Evolutionary conservation across 768 basidiomycete species (phyloP), one percentile per base, ranked within the genome.

Genomic region (Boletus rubropictus): DNA sequence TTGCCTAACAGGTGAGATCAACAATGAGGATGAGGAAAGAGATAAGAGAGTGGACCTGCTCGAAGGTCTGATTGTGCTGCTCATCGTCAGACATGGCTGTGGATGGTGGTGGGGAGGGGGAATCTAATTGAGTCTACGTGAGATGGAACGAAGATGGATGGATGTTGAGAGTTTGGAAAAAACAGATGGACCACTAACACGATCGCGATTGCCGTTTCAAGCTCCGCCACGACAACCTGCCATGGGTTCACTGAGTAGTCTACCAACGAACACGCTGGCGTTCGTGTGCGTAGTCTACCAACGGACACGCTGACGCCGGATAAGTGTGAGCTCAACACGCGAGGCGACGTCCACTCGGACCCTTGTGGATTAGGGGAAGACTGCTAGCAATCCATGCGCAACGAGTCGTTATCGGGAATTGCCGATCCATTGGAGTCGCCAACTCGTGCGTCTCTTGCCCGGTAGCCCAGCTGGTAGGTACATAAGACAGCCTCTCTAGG

Each of bases 21-120:
- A 40, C 33, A 21, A 3, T 4, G 21, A 42, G 27, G 52, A 53
- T 45, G 44, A 32, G 21, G 39, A 34, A 52, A 39, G 46, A 42
- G 42, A 52, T 39, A 25, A 34, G 43, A 21, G 41, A 50, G 60
- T 74, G 49, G 42, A 86, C 87, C 76, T 80, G 75, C 75, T 94
- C 89, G 61, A 96, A 92, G 65, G 74, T 78, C 65, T 91, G 86
- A 62, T 93, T 80, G 76, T 93, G 90, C 68, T 90, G 86, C 70
- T 90, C 88, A 69, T 95, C 90, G 75, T 95, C 91, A 65, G 84
- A 86, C 87, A 89, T 89, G 74, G 70, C 78, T 57, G 49, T 32
- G 51, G 53, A 45, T 60, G 56, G 48, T 37, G 43, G 33, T 32
- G 39, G 32, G 39, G 35, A 41, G n/a, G 46, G 39, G 15, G 35